These are phyloP conservation scores for Clonostachys rhizophaga DNA, from an alignment of 2,329 filamentous ascomycete species.

Conservation along the genomic window DNA sequence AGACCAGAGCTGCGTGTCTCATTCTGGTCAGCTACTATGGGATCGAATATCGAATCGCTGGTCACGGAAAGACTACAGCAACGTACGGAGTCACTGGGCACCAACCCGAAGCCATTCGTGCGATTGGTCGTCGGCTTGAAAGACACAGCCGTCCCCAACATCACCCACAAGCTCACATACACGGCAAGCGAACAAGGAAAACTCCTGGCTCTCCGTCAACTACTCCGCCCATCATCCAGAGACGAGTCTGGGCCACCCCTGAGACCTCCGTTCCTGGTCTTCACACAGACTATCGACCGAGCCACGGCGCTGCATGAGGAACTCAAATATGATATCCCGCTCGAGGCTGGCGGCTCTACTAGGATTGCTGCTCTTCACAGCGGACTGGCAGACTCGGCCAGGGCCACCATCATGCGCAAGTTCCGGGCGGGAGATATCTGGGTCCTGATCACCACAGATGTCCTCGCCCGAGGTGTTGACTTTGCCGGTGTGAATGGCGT, in stretches of 20 bases:
- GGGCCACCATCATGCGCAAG: slow-evolving; percentile 77
- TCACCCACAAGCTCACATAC: slow-evolving; percentile 84
- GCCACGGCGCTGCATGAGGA: slow-evolving; percentile 85
- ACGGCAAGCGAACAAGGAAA: slow-evolving; percentile 92
- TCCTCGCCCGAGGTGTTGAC: slow-evolving; percentile 87
- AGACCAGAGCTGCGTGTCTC: slow-evolving; percentile 67
- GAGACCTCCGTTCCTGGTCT: slow-evolving; percentile 87
- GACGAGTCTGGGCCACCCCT: slow-evolving; percentile 54
- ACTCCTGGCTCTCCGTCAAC: slow-evolving; percentile 82
- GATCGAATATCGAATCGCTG: slow-evolving; percentile 82
- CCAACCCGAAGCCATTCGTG: slow-evolving; percentile 51
- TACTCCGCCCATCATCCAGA: slow-evolving; percentile 70
- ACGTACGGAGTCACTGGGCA: slow-evolving; percentile 35
- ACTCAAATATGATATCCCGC: slow-evolving; percentile 89
- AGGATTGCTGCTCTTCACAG: slow-evolving; percentile 90
- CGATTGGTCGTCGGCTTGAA: slow-evolving; percentile 94
- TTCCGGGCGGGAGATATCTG: slow-evolving; percentile 93
- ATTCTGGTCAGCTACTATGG: slow-evolving; percentile 97
- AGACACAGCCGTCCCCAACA: slow-evolving; percentile 90
- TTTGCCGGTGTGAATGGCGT: slow-evolving; percentile 94
- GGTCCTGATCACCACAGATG: slow-evolving; percentile 93
- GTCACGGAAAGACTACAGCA: slow-evolving; percentile 62
- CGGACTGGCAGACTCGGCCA: slow-evolving; percentile 69
- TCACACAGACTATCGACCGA: slow-evolving; percentile 92
- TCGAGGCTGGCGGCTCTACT: slow-evolving; percentile 76